Conservation (phyloP, 2,329 filamentous ascomycete genomes). For the Aurifilum marmelostoma region DNA sequence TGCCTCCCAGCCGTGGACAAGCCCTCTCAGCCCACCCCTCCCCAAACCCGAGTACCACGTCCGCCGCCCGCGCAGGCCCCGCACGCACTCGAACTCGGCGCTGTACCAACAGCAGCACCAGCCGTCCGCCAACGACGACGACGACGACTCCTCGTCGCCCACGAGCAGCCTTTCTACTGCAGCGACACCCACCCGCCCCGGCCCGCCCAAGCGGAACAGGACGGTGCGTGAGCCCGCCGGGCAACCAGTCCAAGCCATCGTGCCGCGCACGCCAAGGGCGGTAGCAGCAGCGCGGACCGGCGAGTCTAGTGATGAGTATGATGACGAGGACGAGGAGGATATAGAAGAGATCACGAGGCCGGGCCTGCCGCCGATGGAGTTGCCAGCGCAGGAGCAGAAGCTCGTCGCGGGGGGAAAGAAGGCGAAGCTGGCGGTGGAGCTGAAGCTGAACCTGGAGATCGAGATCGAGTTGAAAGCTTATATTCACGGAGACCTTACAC, state of each 20-base stretch:
- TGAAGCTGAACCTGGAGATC: slow-evolving; percentile 69
- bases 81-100: slow-evolving; percentile 4
- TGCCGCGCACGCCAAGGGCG: slow-evolving; percentile 14
- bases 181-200: neutral
- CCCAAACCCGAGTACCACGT: neutral
- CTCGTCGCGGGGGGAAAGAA: slow-evolving; percentile 27
- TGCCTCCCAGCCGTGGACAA: slow-evolving; percentile 5
- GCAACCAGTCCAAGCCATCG: slow-evolving; percentile 16
- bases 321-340: neutral
- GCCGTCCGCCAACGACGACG: neutral
- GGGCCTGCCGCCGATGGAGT: slow-evolving; percentile 3
- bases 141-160: slow-evolving; percentile 10
- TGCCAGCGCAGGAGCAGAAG: neutral
- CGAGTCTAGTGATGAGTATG: slow-evolving; percentile 13
- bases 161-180: slow-evolving; percentile 1
- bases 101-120: neutral
- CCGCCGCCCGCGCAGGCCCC: slow-evolving; percentile 3
- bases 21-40: slow-evolving; percentile 11
- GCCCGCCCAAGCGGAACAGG: slow-evolving; percentile 6
- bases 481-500: slow-evolving; percentile 68
- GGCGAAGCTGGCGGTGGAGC: slow-evolving; percentile 35
- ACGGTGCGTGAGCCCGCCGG: slow-evolving; percentile 14
- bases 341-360: slow-evolving; percentile 4
- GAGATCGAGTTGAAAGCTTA: slow-evolving; percentile 71
- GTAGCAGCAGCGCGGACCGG: slow-evolving; percentile 12